Percentiles rank a stretch among this genome's conserved stretches.
Evolutionary conservation across 1,284 basidiomycete species (phyloP).

Genomic region (Tausonia pullulans): DNA sequence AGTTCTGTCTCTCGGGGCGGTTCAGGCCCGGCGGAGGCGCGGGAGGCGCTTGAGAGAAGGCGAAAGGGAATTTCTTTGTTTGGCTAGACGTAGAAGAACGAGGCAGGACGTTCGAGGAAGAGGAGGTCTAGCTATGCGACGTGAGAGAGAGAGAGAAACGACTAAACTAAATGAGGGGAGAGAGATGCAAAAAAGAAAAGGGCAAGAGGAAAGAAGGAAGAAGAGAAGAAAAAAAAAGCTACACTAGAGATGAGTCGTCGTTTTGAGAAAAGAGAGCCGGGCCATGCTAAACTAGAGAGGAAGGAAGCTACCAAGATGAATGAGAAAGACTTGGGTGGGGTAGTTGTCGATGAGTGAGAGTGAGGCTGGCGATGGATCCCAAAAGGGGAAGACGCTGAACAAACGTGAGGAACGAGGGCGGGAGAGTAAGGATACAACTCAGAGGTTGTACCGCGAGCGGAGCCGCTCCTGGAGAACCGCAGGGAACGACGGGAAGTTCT

Average conservation of each 20-base stretch:
- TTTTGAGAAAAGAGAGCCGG: neutral
- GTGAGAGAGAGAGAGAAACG: neutral
- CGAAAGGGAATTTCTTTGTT: no score
- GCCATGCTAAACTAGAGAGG: neutral
- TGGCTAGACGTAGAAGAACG: no score
- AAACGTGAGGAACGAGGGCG: neutral
- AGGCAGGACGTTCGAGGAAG: no score
- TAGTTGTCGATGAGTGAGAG: neutral
- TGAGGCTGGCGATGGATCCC: neutral
- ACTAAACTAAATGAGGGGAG: neutral
- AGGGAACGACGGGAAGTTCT: conserved; percentile 63
- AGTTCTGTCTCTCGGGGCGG: no score
- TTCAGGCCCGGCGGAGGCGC: no score
- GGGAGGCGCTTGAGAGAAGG: no score
- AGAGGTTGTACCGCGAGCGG: conserved; percentile 63
- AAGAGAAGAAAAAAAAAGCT: neutral
- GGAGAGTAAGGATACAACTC: conserved; percentile 17
- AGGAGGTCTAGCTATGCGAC: no score
- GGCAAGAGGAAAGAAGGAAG: neutral
- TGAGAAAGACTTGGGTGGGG: neutral
- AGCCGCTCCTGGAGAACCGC: conserved; percentile 65
- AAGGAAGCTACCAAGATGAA: neutral
- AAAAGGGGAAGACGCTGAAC: conserved; percentile 7
- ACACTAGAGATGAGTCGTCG: neutral
- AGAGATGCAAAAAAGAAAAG: neutral